Evolutionary conservation across 257 asterid species (phyloP).

Genomic region (Nicotiana undulata): DNA sequence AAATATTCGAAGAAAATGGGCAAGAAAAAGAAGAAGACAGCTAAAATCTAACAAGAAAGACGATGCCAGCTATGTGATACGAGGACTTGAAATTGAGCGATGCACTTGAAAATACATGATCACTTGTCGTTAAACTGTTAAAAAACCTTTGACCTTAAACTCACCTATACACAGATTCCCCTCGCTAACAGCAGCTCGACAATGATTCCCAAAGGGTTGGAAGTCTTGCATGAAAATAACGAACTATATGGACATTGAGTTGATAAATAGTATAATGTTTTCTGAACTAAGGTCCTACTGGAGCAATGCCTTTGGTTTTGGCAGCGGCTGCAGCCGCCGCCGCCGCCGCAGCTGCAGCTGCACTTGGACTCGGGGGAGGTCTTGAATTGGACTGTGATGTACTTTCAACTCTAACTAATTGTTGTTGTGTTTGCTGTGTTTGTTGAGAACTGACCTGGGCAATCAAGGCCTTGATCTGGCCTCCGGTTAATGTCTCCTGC

Average conservation of each 20-base stretch:
- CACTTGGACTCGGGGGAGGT: conserved; percentile 35
- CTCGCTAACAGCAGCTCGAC: background rate
- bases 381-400: conserved; percentile 25
- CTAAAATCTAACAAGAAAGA: background rate
- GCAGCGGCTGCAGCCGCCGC: conserved; percentile 49
- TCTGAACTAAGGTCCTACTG: conserved; percentile 50
- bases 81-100: background rate
- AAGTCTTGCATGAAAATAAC: background rate
- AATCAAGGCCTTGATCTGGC: conserved; percentile 58
- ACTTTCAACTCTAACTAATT: conserved; percentile 22
- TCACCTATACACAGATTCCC: background rate
- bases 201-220: background rate
- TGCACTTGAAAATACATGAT: background rate
- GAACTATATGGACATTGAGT: background rate
- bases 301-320: conserved; percentile 63
- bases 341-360: conserved; percentile 54
- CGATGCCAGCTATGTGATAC: background rate
- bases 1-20: background rate
- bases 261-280: background rate
- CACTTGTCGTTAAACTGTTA: background rate
- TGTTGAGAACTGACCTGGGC: conserved; percentile 39
- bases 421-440: conserved; percentile 27
- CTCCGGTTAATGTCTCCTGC: conserved; percentile 71
- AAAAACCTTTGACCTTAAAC: background rate
- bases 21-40: background rate